Evolutionary conservation across 2,329 filamentous ascomycete species (phyloP).

Genomic region (Cladosporium sp.): DNA sequence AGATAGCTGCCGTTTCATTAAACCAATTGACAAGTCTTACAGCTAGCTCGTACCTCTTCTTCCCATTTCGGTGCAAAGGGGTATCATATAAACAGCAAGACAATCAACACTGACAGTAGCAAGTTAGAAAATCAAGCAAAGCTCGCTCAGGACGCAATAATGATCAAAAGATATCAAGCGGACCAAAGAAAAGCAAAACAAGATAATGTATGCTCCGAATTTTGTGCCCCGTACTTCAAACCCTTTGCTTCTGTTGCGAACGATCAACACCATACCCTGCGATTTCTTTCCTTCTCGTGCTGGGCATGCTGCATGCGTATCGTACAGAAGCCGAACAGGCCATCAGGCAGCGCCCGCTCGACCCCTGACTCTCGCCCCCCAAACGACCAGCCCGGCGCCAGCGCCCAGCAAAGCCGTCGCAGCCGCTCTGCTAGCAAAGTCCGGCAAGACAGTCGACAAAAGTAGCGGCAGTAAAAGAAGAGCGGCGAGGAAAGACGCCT

Average conservation of each 20-base stretch:
- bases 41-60: background rate
- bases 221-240: background rate
- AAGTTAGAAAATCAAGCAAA: background rate
- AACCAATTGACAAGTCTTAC: background rate
- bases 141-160: background rate
- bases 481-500: conserved; percentile 37
- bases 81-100: background rate
- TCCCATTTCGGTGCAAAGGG: background rate
- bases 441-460: conserved; percentile 45
- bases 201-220: background rate
- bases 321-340: background rate
- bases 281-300: background rate
- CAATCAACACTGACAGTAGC: background rate
- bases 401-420: conserved; percentile 41
- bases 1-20: too few species aligned
- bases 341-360: background rate
- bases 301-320: background rate
- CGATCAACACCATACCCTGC: background rate
- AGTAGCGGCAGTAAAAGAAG: conserved; percentile 44
- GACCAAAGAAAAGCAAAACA: background rate
- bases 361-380: conserved; percentile 8
- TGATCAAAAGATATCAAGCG: background rate
- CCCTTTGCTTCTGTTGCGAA: background rate
- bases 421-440: conserved; percentile 42
- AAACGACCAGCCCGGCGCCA: conserved; percentile 36